Percentiles rank a stretch among this genome's conserved stretches.
Conservation (phyloP, 2,329 filamentous ascomycete species). For the Botrytis elliptica region DNA sequence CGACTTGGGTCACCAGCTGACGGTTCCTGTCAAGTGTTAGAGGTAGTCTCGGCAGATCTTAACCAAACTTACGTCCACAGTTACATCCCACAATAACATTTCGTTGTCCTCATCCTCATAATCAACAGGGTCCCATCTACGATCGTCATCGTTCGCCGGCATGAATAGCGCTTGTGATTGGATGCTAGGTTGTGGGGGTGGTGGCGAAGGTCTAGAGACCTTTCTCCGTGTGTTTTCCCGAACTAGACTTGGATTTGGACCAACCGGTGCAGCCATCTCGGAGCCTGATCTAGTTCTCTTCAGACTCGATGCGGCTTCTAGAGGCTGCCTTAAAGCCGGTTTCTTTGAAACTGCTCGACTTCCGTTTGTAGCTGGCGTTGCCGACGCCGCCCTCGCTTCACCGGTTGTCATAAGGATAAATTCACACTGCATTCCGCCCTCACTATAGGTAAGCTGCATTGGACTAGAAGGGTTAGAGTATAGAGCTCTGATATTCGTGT, state of each 20-base stretch:
- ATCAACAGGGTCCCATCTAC: slow-evolving; percentile 69
- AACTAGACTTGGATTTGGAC: slow-evolving; percentile 24
- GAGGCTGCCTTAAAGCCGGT: slow-evolving; percentile 33
- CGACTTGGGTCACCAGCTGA: slow-evolving; percentile 33
- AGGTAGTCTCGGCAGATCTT: slow-evolving; percentile 28
- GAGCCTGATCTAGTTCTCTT: slow-evolving; percentile 28
- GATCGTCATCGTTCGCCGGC: slow-evolving; percentile 62
- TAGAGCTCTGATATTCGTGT: slow-evolving; percentile 62
- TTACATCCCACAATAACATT: slow-evolving; percentile 73
- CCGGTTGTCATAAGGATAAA: slow-evolving; percentile 83
- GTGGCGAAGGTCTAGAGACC: slow-evolving; percentile 50
- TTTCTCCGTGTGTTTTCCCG: slow-evolving; percentile 37
- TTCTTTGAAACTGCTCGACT: slow-evolving; percentile 33
- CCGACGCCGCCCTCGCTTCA: slow-evolving; percentile 46
- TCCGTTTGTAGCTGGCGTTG: slow-evolving; percentile 32
- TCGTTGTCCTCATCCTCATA: slow-evolving; percentile 65
- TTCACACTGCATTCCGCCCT: slow-evolving; percentile 68
- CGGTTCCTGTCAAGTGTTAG: slow-evolving; percentile 35
- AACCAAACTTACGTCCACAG: slow-evolving; percentile 53
- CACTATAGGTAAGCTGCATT: slow-evolving; percentile 69
- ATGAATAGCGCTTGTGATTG: slow-evolving; percentile 70
- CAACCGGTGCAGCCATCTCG: slow-evolving; percentile 36
- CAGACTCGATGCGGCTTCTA: slow-evolving; percentile 35
- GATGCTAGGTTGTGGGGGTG: slow-evolving; percentile 55
- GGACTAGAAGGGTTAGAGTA: slow-evolving; percentile 72